Percentiles rank a stretch among this genome's conserved stretches.
phyloP scores from a whole-genome alignment of 805 yeast genomes.

The Cyberlindnera galapagoensis region DNA sequence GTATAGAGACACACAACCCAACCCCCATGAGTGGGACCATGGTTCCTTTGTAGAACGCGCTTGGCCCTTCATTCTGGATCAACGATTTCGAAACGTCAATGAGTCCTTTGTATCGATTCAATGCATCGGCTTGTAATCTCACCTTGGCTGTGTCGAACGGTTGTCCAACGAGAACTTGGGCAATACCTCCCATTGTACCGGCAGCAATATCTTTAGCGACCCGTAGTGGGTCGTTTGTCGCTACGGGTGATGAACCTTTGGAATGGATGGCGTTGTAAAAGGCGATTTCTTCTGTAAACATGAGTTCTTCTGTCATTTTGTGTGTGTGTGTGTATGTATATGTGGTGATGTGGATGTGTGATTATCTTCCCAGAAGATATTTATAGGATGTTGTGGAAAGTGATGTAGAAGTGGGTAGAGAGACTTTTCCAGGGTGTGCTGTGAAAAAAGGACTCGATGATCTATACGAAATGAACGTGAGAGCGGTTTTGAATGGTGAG shows the following conservation, averaged over 20 bases:
- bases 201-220: conserved; percentile 36
- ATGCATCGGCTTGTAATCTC: conserved; percentile 80
- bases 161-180: conserved; percentile 93
- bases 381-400: too few species aligned
- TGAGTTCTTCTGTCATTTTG: conserved; percentile 12
- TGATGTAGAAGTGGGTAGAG: too few species aligned
- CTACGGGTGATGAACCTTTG: too few species aligned
- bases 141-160: conserved; percentile 96
- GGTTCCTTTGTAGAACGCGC: conserved; percentile 91
- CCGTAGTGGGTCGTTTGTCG: conserved; percentile 17
- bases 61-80: conserved; percentile 70
- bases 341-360: too few species aligned
- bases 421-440: too few species aligned
- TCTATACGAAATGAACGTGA: too few species aligned
- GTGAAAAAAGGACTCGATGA: too few species aligned
- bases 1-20: conserved; percentile 95
- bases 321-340: too few species aligned
- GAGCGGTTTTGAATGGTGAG: too few species aligned
- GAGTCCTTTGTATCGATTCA: conserved; percentile 68
- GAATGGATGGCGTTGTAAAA: too few species aligned
- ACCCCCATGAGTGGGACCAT: conserved; percentile 89
- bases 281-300: too few species aligned
- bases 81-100: conserved; percentile 72
- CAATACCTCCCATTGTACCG: conserved; percentile 93
- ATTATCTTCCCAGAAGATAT: too few species aligned